Percentiles rank a stretch among this genome's conserved stretches.
Conservation (phyloP, 768 basidiomycete species). For the Agaricus blazei region DNA sequence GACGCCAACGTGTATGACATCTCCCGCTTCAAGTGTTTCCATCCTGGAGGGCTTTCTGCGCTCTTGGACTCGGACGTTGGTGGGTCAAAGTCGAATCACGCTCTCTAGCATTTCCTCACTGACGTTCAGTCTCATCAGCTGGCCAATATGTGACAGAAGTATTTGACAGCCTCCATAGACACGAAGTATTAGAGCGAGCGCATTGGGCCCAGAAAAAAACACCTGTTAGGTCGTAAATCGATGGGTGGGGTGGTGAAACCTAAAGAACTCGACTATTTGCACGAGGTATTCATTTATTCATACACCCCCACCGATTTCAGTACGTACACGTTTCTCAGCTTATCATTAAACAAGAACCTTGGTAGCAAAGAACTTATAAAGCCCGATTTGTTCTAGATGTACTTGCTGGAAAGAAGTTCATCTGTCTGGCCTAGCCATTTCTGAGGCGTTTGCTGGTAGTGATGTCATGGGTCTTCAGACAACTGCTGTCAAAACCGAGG, state of each 20-base stretch:
- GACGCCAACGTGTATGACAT: conserved; percentile 84
- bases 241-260: conserved; percentile 80
- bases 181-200: conserved; percentile 79
- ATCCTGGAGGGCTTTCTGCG: conserved; percentile 78
- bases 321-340: conserved; percentile 35
- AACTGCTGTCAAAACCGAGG: conserved; percentile 71
- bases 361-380: conserved; percentile 59
- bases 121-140: conserved; percentile 35
- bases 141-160: conserved; percentile 84
- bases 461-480: conserved; percentile 81
- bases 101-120: conserved; percentile 13
- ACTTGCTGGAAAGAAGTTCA: conserved; percentile 73
- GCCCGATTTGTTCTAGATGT: conserved; percentile 61
- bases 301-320: not conserved
- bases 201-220: conserved; percentile 90
- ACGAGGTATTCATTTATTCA: conserved; percentile 43
- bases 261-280: conserved; percentile 90
- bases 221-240: conserved; percentile 76
- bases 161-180: conserved; percentile 86
- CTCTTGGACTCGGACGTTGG: conserved; percentile 74
- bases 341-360: conserved; percentile 89
- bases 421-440: conserved; percentile 84
- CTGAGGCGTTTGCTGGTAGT: conserved; percentile 83
- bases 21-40: conserved; percentile 69
- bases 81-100: conserved; percentile 22